Percentiles rank a stretch among this genome's conserved stretches.
phyloP scores from a whole-genome alignment of 345 rosid species.

The Balakata baccata region DNA sequence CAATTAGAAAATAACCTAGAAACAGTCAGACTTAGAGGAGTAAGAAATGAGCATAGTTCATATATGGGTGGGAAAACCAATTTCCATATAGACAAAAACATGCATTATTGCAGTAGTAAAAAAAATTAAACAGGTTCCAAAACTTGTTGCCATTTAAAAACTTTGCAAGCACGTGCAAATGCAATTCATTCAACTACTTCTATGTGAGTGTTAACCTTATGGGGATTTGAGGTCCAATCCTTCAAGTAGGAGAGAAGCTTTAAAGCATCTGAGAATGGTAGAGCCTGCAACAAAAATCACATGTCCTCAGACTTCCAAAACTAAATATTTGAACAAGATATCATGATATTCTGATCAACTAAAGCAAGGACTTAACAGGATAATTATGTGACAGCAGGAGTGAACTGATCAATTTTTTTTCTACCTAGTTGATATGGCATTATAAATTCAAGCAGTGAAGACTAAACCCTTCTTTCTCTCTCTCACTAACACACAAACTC shows the following conservation, averaged over 20 bases:
- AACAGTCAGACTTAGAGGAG: not conserved
- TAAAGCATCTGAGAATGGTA: constrained; percentile 88
- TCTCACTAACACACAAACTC: too few relatives aligned
- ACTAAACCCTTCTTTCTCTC: too few relatives aligned
- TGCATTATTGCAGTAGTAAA: not conserved
- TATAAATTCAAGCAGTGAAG: not conserved
- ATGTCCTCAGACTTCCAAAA: constrained; percentile 7
- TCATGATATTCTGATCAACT: not conserved
- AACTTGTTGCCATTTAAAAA: not conserved
- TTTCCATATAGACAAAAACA: not conserved
- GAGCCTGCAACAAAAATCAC: constrained; percentile 46
- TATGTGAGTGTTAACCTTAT: constrained; percentile 55
- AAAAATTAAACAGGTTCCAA: not conserved
- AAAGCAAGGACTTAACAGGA: not conserved
- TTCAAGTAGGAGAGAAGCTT: constrained; percentile 69
- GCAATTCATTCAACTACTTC: not conserved
- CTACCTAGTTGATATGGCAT: not conserved
- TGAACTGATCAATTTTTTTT: not conserved
- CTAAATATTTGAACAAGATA: not conserved
- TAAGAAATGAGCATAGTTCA: not conserved
- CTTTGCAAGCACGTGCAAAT: not conserved
- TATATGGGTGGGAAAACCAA: not conserved
- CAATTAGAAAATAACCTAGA: not conserved
- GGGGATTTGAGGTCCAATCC: constrained; percentile 73
- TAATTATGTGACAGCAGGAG: not conserved